A percentile compares a stretch with the other conserved stretches of the same genome.
These are phyloP conservation scores for Penium margaritaceum DNA, from an alignment of 139 green algal species.

Conservation along the genomic window DNA sequence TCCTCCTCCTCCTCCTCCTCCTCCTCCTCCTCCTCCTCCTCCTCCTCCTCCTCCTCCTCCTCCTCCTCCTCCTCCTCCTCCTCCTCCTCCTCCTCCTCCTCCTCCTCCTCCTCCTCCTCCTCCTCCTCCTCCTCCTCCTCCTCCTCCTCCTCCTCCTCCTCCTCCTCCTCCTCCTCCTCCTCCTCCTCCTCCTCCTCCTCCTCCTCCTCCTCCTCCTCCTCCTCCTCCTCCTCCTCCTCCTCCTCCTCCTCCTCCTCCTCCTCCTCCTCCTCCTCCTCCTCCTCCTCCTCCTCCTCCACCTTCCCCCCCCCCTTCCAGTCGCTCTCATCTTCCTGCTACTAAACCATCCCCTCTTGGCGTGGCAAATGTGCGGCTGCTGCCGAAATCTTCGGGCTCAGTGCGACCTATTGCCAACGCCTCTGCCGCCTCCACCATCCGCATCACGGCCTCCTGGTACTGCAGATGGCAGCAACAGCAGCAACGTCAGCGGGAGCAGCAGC, in stretches of 20 bases:
- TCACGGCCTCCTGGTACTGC: too few relatives aligned
- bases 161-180: constrained; percentile 15
- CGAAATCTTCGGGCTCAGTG: too few relatives aligned
- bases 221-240: constrained; percentile 10
- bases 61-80: constrained; percentile 19
- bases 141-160: constrained; percentile 17
- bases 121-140: constrained; percentile 12
- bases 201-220: not conserved
- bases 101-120: constrained; percentile 13
- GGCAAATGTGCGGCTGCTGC: too few relatives aligned
- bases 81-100: constrained; percentile 17
- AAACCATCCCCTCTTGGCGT: too few relatives aligned
- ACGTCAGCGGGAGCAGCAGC: too few relatives aligned
- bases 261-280: not conserved
- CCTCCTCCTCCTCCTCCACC: not conserved
- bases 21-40: constrained; percentile 13
- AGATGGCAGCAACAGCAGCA: too few relatives aligned
- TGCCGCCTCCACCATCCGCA: too few relatives aligned
- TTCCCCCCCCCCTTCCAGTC: not conserved
- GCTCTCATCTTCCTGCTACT: not conserved
- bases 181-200: constrained; percentile 16
- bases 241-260: constrained; percentile 8
- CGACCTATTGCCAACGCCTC: too few relatives aligned
- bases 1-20: constrained; percentile 17
- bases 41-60: constrained; percentile 10